Percentiles rank a stretch among this genome's conserved stretches.
Conservation (phyloP, 192 early-diverging fungal species). For the Podila epigama region DNA sequence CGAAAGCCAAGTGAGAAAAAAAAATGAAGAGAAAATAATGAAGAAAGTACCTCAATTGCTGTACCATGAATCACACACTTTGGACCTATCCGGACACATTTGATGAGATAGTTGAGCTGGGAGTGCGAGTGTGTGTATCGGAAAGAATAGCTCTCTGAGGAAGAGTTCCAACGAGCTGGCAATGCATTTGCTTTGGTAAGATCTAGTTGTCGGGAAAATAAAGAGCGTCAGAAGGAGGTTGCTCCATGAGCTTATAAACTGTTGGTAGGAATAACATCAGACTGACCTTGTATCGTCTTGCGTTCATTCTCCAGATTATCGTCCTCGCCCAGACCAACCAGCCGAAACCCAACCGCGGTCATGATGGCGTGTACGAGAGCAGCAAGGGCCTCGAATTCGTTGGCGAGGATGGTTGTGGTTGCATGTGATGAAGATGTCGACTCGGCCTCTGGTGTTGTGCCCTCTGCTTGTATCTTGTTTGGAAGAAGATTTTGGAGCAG, state of each 20-base stretch:
- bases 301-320: conserved; percentile 22
- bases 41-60: conserved; percentile 73
- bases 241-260: too few relatives aligned
- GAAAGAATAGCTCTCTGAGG: conserved; percentile 65
- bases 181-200: conserved; percentile 37
- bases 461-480: not conserved
- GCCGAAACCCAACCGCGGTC: conserved; percentile 66
- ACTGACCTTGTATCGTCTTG: conserved; percentile 27
- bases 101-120: conserved; percentile 71
- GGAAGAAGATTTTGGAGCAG: not conserved
- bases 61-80: conserved; percentile 72
- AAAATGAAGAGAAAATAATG: not conserved
- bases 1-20: too few relatives aligned
- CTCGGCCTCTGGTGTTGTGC: not conserved
- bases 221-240: not conserved
- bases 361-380: conserved; percentile 66
- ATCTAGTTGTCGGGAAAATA: not conserved
- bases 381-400: conserved; percentile 56
- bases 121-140: conserved; percentile 74
- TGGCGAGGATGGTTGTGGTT: conserved; percentile 27
- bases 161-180: conserved; percentile 65
- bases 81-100: conserved; percentile 66
- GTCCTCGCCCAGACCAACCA: conserved; percentile 69
- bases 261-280: too few relatives aligned
- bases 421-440: not conserved